A percentile compares a stretch with the other conserved stretches of the same genome.
These are phyloP conservation scores for Spongospora subterranea DNA, from an alignment of 208 protist genomes.

Conservation along the genomic window DNA sequence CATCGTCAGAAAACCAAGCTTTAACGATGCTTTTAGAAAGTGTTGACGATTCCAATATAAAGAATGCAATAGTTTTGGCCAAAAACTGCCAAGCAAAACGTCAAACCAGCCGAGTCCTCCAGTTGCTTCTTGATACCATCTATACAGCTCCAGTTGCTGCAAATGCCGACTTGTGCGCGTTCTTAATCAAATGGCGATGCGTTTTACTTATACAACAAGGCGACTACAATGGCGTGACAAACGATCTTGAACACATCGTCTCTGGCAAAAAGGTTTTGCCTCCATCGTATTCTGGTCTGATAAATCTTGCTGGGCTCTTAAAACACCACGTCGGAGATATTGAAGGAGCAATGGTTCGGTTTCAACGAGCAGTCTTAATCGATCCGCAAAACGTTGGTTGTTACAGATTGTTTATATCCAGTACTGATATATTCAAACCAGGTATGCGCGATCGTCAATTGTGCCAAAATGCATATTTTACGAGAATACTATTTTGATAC, in stretches of 20 bases:
- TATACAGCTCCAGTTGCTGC: neutral
- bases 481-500: neutral
- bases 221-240: neutral
- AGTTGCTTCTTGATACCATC: neutral
- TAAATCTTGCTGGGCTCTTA: neutral
- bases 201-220: neutral
- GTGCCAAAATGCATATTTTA: neutral
- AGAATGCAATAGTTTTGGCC: neutral
- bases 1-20: neutral
- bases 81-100: neutral
- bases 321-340: neutral
- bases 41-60: neutral
- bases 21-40: neutral
- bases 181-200: slow-evolving; percentile 15
- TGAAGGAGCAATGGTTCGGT: neutral
- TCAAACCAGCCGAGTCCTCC: neutral
- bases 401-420: neutral
- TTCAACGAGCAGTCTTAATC: neutral
- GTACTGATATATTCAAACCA: neutral
- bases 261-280: neutral
- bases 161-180: neutral
- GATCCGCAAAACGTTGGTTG: neutral
- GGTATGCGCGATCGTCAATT: neutral
- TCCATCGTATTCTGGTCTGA: neutral
- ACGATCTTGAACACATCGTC: neutral